Evolutionary conservation across 1,139 yeast species (phyloP).

Genomic region (Casaregolazyma lundiana): DNA sequence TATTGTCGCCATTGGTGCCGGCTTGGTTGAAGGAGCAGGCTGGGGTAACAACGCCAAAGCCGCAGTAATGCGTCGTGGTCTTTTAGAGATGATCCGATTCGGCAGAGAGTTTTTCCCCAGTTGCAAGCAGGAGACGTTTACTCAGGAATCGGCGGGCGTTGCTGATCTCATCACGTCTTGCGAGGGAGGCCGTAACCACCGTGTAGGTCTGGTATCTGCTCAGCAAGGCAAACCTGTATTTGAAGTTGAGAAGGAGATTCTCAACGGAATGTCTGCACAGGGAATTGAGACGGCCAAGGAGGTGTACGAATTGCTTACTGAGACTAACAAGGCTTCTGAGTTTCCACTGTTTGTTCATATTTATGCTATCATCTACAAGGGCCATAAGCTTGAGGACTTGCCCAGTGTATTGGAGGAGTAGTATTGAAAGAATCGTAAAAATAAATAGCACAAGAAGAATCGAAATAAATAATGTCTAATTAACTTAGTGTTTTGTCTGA

Average conservation of each 20-base stretch:
- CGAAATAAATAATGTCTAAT: not conserved
- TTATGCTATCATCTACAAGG: conserved; percentile 73
- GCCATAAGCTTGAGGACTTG: conserved; percentile 42
- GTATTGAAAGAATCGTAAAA: not conserved
- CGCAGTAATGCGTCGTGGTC: conserved; percentile 91
- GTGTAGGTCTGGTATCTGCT: conserved; percentile 64
- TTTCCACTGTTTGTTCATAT: conserved; percentile 89
- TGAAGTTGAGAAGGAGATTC: conserved; percentile 73
- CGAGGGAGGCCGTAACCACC: conserved; percentile 92
- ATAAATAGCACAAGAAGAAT: conserved; percentile 5
- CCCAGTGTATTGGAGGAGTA: conserved; percentile 29
- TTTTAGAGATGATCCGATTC: conserved; percentile 80
- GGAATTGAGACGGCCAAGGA: conserved; percentile 87
- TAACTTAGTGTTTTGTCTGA: not conserved
- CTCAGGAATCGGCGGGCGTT: conserved; percentile 91
- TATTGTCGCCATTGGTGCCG: conserved; percentile 89
- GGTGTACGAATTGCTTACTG: conserved; percentile 75
- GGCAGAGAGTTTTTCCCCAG: conserved; percentile 70
- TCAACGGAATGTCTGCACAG: conserved; percentile 93
- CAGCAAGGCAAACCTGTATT: conserved; percentile 66
- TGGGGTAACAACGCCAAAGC: conserved; percentile 99
- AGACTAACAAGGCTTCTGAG: conserved; percentile 56
- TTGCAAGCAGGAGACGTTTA: conserved; percentile 70
- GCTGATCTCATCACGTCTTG: conserved; percentile 96
- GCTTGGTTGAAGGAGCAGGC: conserved; percentile 91